These are phyloP conservation scores for Osmanthus fragrans DNA, from an alignment of 257 asterid species.

Conservation along the genomic window DNA sequence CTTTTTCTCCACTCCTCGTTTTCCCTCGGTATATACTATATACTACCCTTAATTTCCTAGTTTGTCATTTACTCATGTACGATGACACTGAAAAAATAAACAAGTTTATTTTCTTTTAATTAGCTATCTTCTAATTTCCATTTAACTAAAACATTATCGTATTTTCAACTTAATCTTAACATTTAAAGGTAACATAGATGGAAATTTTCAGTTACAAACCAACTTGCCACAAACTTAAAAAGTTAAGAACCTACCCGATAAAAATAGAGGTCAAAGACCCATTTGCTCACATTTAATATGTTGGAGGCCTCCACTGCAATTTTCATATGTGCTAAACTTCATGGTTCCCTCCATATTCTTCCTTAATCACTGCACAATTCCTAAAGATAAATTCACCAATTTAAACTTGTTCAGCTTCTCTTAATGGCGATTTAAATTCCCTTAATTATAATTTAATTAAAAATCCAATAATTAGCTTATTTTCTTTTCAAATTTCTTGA, in stretches of 20 bases:
- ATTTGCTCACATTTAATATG: neutral
- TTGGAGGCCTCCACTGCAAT: neutral
- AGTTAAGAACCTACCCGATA: neutral
- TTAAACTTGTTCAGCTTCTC: constrained; percentile 14
- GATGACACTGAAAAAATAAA: no score
- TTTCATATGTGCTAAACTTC: neutral
- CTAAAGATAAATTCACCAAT: neutral
- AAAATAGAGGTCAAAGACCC: neutral
- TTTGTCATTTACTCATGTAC: no score
- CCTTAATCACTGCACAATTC: neutral
- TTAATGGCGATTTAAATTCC: neutral
- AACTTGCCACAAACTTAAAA: neutral
- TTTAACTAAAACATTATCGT: no score
- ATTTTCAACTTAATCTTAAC: no score
- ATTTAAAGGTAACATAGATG: neutral
- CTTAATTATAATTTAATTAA: neutral
- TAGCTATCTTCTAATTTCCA: no score
- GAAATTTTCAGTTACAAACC: neutral
- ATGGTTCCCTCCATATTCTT: neutral
- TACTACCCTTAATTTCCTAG: no score
- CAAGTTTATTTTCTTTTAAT: no score
- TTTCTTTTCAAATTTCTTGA: neutral
- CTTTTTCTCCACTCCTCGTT: no score
- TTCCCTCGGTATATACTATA: no score
- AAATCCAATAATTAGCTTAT: neutral